Conservation (phyloP, 306 rosid species). For the Cucumis melo region DNA sequence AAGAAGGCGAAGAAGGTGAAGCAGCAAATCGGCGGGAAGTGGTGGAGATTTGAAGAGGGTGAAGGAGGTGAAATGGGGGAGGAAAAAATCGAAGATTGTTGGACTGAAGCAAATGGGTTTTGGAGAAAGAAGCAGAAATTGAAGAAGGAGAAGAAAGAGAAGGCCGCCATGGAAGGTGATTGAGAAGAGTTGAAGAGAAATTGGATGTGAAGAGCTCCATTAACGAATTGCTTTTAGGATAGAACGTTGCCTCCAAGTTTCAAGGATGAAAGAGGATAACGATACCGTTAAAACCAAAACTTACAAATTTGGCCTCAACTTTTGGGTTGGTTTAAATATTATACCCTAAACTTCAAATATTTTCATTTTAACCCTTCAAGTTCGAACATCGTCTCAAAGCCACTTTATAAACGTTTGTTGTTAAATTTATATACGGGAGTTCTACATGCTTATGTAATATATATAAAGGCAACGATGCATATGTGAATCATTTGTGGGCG, state of each 20-base stretch:
- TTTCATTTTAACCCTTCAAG: too few species aligned
- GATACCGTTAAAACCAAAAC: neutral
- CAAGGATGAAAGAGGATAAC: neutral
- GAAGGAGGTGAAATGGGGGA: constrained; percentile 24
- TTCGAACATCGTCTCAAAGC: too few species aligned
- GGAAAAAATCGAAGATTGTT: constrained; percentile 16
- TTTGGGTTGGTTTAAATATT: too few species aligned
- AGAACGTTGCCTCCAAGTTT: neutral
- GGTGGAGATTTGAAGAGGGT: constrained; percentile 9
- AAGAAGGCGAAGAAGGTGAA: constrained; percentile 31
- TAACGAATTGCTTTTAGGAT: neutral
- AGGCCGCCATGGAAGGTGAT: constrained; percentile 16
- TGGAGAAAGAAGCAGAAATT: constrained; percentile 7
- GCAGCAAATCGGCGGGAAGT: constrained; percentile 21
- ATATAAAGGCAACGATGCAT: too few species aligned
- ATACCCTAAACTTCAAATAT: too few species aligned
- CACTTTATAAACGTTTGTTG: too few species aligned
- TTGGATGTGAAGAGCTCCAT: constrained; percentile 54
- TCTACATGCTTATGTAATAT: too few species aligned
- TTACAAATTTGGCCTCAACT: too few species aligned
- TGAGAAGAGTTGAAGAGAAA: constrained; percentile 22
- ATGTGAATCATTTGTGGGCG: too few species aligned
- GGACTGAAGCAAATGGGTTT: constrained; percentile 1
- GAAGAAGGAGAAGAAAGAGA: constrained; percentile 10
- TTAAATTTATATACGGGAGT: too few species aligned